phyloP scores from a whole-genome alignment of 148 eudicot genomes.

The Arbutus unedo region DNA sequence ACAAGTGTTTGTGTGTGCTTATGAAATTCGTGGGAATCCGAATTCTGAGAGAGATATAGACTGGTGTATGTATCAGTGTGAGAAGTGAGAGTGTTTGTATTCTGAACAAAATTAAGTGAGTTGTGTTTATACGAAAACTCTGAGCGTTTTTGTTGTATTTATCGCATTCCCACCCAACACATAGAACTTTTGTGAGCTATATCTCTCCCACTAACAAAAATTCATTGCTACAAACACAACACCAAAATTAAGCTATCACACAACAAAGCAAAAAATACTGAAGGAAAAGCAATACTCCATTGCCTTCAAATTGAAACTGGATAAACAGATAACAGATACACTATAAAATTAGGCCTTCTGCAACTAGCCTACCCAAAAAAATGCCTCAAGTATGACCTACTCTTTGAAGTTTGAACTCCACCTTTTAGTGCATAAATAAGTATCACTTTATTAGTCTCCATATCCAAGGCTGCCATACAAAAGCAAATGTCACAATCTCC shows the following conservation, averaged over 20 bases:
- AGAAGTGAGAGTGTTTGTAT: too few relatives aligned
- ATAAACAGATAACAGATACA: constrained; percentile 1
- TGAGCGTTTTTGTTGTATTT: too few relatives aligned
- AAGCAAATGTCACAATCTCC: constrained; percentile 15
- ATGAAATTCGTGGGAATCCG: too few relatives aligned
- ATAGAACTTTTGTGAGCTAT: too few relatives aligned
- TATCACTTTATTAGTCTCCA: neutral
- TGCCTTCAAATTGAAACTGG: constrained; percentile 7
- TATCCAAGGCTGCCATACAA: constrained; percentile 11
- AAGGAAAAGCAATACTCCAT: neutral
- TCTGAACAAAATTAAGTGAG: too few relatives aligned
- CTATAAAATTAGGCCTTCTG: neutral
- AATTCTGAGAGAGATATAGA: too few relatives aligned
- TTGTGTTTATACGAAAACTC: too few relatives aligned
- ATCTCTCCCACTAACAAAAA: too few relatives aligned
- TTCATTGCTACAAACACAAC: neutral
- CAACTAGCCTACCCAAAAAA: neutral
- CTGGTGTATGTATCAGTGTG: too few relatives aligned
- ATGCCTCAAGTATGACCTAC: neutral
- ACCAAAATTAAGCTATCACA: neutral
- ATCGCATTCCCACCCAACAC: too few relatives aligned
- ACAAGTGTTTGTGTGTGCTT: too few relatives aligned
- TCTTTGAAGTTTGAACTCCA: constrained; percentile 7
- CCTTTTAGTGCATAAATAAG: neutral
- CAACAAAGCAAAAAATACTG: neutral